Base-by-base conservation (phyloP, 2,329 filamentous ascomycete genomes). In the Ophiocordyceps camponoti-rufipedis region DNA sequence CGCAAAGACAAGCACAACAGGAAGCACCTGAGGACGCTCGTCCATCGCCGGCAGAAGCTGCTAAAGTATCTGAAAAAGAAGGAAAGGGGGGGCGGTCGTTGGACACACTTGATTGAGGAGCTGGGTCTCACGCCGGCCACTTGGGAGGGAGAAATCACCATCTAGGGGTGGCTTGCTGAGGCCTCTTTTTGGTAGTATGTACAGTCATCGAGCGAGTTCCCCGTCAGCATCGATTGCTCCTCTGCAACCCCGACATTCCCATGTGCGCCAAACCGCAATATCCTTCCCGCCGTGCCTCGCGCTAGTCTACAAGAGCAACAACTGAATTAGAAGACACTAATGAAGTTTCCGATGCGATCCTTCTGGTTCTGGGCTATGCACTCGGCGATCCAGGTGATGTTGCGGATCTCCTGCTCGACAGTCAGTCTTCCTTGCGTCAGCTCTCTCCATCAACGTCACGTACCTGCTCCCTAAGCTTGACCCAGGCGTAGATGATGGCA, bases 341-440 rank as follows among this genome's bases (percentile, higher is more conserved):
- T 98, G 66, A 94, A 98, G 68, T 96, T 98, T 55, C 85, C 84
- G 62, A 98, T 96, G 60, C 91, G 79, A 65, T 98, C 91, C 71
- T 98, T 98, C 67, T 98, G 91, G 70, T 94, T 95, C 68, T 98
- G 91, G 46, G 91, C 91, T 74, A 98, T 98, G 68, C 91, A 98
- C 66, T 98, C 91, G 19, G 91, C 83, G 63, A 98, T 98, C 91
- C 91, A 98, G 44, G 91, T 96, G 58, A 98, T 94, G 66, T 98
- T 98, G 53, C 91, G 84, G 56, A 96, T 95, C 82, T 98, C 91
- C 88, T 96, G 50, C 7, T 4, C 18, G 5, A 39, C 28, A 56
- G 23, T 71, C 56, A 67, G 59, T 46, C 45, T 5, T 23, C 14
- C 18, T 29, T 8, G 46, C 39, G 18, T 18, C 10, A 11, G 10